Evolutionary conservation across 805 yeast genomes (phyloP), one percentile per base, ranked within the genome.

Genomic region (Starmerella asiatica): DNA sequence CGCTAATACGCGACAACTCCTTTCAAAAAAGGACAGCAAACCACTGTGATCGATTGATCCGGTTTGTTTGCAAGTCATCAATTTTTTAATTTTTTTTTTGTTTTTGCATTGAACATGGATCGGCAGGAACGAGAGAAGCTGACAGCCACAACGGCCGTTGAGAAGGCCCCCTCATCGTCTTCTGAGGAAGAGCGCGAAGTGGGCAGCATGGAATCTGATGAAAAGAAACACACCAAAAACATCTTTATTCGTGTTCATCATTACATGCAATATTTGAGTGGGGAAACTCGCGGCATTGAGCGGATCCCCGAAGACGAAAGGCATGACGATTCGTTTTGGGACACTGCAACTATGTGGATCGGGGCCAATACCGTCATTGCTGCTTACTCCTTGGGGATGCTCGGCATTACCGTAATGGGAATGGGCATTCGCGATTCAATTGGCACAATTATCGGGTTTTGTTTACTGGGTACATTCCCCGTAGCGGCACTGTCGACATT

Each of bases 301-400:
- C 67, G 79, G 31, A 71, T 86, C 41, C 74, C 81, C 7, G 93
- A 79, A 45, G 80, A 76, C 33, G 88, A 82, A 59, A 77, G 82
- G 57, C 68, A 70, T 34, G 83, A 77, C 46, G 69, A 68, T 33
- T 75, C 81, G 28, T 56, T 79, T 44, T 64, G 72, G 62, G 72
- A 71, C 48, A 80, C 91, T 23, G 83, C 84, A 33, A 67, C 86
- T 36, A 80, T 85, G 88, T 85, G 94, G 94, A 69, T 79, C 52
- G 79, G 93, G 6, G 93, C 93, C 28, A 84, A 85, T 61, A 67
- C 82, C 70, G 94, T 82, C 41, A 72, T 85, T 54, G 84, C 94
- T 17, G 73, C 94, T 15, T 75, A 72, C 52, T 67, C 93, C 7
- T 64, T 83, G 36, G 95, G 96, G 58, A 79, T 71, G 46, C 58